phyloP scores from a whole-genome alignment of 2,329 filamentous ascomycete genomes.

The Sarocladiaceae sp. region DNA sequence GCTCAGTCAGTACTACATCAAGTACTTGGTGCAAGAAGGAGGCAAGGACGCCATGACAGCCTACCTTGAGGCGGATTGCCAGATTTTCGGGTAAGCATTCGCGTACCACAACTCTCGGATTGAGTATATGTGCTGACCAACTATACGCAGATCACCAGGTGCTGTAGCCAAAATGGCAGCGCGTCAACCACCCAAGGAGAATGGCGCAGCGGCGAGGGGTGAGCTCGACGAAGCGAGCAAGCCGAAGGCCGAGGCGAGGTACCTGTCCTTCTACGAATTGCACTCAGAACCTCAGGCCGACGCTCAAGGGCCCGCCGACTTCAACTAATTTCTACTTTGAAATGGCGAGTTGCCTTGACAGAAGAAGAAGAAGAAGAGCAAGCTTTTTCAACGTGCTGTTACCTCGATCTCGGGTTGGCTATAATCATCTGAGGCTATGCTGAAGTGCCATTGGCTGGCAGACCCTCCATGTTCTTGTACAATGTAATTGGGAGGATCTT shows the following conservation, averaged over 20 bases:
- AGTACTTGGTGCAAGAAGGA: slow-evolving; percentile 78
- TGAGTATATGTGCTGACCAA: too few species aligned
- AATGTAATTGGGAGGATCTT: not conserved
- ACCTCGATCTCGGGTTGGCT: too few species aligned
- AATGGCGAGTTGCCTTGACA: not conserved
- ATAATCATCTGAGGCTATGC: too few species aligned
- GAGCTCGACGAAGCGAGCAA: slow-evolving; percentile 49
- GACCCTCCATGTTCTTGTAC: too few species aligned
- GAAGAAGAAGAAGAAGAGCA: not conserved
- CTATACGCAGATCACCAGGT: slow-evolving; percentile 29
- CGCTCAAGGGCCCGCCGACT: slow-evolving; percentile 46
- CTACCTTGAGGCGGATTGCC: slow-evolving; percentile 76
- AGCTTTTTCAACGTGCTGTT: too few species aligned
- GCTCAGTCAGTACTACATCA: slow-evolving; percentile 73
- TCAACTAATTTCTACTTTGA: slow-evolving; percentile 34
- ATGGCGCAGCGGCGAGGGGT: slow-evolving; percentile 30
- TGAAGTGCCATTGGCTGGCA: too few species aligned
- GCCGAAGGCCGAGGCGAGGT: slow-evolving; percentile 46
- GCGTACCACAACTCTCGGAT: too few species aligned
- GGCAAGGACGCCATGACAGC: slow-evolving; percentile 81
- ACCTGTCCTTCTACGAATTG: slow-evolving; percentile 50
- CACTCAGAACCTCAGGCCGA: slow-evolving; percentile 41
- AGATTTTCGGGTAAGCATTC: slow-evolving; percentile 82
- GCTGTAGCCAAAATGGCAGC: slow-evolving; percentile 30
- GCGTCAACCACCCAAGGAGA: slow-evolving; percentile 37